Base-by-base conservation (phyloP, 768 basidiomycete genomes). In the Guyanaporus albipodus region DNA sequence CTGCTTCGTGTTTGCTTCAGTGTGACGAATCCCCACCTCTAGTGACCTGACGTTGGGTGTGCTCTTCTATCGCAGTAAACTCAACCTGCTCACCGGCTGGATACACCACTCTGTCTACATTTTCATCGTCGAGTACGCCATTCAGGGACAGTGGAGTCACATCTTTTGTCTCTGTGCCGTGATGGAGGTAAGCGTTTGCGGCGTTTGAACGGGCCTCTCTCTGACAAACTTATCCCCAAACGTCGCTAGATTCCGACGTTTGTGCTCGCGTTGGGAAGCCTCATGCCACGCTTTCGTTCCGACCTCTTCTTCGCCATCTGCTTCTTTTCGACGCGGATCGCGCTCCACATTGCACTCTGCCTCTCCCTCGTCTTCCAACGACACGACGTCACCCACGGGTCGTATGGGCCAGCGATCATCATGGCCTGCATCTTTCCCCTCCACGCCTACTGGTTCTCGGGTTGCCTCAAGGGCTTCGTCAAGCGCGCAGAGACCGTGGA, bases 41-140 rank as follows among this genome's bases (percentile, higher is more conserved):
- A 76, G 74, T 43, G 74, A 80, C 62, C 59, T 80, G 39, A 48
- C 66, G 3, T 57, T 77, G 31, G 79, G 79, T 18, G 59, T 62
- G 42, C 24, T 73, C 41, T 68, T 72, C 52, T 81, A 81, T 57
- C 70, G 67, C 10, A 66, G 67, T 40, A 72, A 71, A 34, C 48
- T 78, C 44, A 75, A 74, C n/a, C 37, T 77, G 2, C 55, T 77
- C 27, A 76, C 74, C n/a, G 79, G 79, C 4, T 80, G 79, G 79
- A 64, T 77, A 18, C 78, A 80, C 42, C 75, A 77, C 53, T 53
- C 66, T 1, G 49, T 67, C 22, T 77, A 78, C 52, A 57, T 77
- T 45, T 53, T 63, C 35, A 55, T 78, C 9, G 67, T 74, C 49
- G 65, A 75, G 21, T 58, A 73, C 48, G 53, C 70, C 3, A 61